Base-by-base conservation (phyloP, 2,329 filamentous ascomycete species). In the Elsinoe necatrix region DNA sequence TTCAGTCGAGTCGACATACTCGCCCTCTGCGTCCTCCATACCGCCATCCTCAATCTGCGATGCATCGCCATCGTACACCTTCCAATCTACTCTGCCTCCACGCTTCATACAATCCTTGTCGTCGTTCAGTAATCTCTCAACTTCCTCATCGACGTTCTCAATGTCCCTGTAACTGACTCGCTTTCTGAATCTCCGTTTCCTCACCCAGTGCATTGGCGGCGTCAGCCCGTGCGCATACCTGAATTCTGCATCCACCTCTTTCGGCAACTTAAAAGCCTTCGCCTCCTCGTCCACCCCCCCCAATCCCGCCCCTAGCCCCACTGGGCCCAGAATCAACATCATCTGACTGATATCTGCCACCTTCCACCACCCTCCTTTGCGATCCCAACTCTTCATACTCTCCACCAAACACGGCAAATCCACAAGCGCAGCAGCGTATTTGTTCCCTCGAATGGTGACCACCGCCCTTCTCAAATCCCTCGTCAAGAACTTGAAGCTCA, bases 321-420 rank as follows among this genome's bases (percentile, higher is more conserved):
- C 85, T 29, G 72, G 75, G 7, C 86, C 84, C 58, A 90, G 81
- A 1, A 92, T 87, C 6, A 95, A 74, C 34, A 95, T 79, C 87
- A 95, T 95, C 73, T 95, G 89, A 63, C 86, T 89, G 31, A 95
- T 82, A 66, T 95, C 90, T 29, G 87, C 86, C 7, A 87, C 87
- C 73, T 95, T 95, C 75, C 91, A 89, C 76, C 91, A 89, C n/a
- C 59, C 59, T 16, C 84, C 81, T 66, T 87, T 89, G 66, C 85
- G 85, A 68, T 95, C 90, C 87, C 89, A 95, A 58, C 87, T 91
- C 76, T 95, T 95, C 86, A 93, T 90, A 6, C 84, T 86, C 68
- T 95, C 90, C 4, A 91, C 84, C 58, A 95, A 87, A 59, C 87
- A 93, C 0, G 90, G 90, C 29, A 95, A 73, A 64, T 95, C 89